phyloP scores from a whole-genome alignment of 106 monocot genomes.

The Phalaenopsis aphrodite region DNA sequence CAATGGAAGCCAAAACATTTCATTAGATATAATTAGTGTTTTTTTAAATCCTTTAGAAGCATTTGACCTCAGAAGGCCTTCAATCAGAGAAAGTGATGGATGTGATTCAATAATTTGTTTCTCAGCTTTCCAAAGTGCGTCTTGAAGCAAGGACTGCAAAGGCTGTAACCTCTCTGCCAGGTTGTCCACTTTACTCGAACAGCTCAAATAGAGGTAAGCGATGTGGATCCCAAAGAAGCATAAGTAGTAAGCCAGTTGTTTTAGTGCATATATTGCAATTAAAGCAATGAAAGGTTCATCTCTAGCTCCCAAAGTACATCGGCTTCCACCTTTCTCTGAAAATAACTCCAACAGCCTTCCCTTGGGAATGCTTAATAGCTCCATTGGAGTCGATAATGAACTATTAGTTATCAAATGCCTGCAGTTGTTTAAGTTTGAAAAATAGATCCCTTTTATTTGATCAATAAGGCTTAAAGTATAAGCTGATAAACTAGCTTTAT shows the following conservation, averaged over 20 bases:
- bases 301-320: conserved; percentile 9
- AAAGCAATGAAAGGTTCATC: conserved; percentile 26
- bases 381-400: conserved; percentile 9
- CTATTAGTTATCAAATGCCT: conserved; percentile 22
- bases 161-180: conserved; percentile 26
- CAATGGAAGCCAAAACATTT: conserved; percentile 50
- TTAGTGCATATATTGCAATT: conserved; percentile 39
- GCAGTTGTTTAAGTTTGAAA: conserved; percentile 32
- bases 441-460: conserved; percentile 32
- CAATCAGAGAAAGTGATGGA: conserved; percentile 49
- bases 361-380: conserved; percentile 34
- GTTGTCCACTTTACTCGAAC: conserved; percentile 19
- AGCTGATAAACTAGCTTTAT: conserved; percentile 34
- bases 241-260: conserved; percentile 50
- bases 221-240: conserved; percentile 60
- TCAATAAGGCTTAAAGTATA: conserved; percentile 33
- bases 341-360: conserved; percentile 44
- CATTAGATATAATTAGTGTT: conserved; percentile 45
- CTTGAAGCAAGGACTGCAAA: conserved; percentile 35
- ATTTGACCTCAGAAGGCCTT: conserved; percentile 37
- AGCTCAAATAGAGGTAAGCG: conserved; percentile 42
- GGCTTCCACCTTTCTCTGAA: conserved; percentile 15
- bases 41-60: conserved; percentile 22
- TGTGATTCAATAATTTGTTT: conserved; percentile 38
- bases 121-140: conserved; percentile 33